These are phyloP conservation scores for Scenedesmus sp. DNA, from an alignment of 163 green algal species.

Conservation along the genomic window DNA sequence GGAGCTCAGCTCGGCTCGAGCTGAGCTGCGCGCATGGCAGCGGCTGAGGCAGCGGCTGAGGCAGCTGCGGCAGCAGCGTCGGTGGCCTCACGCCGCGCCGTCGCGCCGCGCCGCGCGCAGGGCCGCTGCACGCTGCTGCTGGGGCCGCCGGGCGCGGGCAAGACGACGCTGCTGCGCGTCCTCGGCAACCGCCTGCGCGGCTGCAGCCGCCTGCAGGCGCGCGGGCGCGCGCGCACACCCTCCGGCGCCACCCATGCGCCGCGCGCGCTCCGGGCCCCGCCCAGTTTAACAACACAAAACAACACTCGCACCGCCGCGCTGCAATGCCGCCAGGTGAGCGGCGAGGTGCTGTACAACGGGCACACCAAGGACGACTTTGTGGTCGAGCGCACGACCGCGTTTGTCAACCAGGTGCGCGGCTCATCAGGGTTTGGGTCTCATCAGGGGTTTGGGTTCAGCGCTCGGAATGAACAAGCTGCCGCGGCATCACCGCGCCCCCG, in stretches of 20 bases:
- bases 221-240: neutral
- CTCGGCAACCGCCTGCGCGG: constrained; percentile 47
- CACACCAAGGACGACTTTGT: constrained; percentile 61
- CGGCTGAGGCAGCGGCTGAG: no score
- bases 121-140: constrained; percentile 62
- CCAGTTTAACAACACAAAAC: neutral
- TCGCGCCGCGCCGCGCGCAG: no score
- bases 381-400: constrained; percentile 55
- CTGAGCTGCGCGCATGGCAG: neutral
- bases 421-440: no score
- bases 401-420: constrained; percentile 58
- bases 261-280: no score
- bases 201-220: constrained; percentile 40
- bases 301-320: neutral
- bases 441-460: no score
- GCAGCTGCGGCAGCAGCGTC: neutral
- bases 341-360: constrained; percentile 73
- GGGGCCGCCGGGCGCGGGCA: constrained; percentile 54
- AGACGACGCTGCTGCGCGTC: constrained; percentile 52
- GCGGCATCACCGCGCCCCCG: no score
- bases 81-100: no score
- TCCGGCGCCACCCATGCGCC: no score
- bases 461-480: no score
- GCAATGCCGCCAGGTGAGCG: constrained; percentile 41
- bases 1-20: no score